phyloP scores from a whole-genome alignment of 1,139 yeast species.

The Debaryomyces nepalensis region DNA sequence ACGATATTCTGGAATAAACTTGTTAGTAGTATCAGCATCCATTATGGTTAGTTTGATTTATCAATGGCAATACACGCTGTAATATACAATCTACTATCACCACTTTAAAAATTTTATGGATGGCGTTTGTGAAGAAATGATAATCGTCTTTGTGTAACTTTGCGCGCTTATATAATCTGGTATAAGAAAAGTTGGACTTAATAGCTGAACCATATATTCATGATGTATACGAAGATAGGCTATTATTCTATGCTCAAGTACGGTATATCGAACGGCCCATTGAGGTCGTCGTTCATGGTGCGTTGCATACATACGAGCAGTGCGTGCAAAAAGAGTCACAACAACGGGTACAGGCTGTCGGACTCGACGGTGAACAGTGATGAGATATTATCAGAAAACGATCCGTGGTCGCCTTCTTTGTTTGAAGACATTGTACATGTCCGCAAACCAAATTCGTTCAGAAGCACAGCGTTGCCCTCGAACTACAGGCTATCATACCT shows the following conservation, averaged over 20 bases:
- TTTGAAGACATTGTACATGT: constrained; percentile 43
- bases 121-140: constrained; percentile 17
- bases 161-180: constrained; percentile 6
- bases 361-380: constrained; percentile 48
- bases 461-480: constrained; percentile 38
- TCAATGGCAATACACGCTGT: constrained; percentile 7
- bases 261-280: neutral
- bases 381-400: constrained; percentile 46
- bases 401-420: constrained; percentile 55
- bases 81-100: constrained; percentile 2
- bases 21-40: constrained; percentile 80
- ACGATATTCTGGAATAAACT: constrained; percentile 96
- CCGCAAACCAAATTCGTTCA: constrained; percentile 28
- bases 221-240: neutral
- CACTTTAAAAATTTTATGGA: constrained; percentile 12
- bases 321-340: constrained; percentile 14
- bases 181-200: neutral
- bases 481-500: constrained; percentile 56
- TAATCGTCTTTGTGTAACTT: constrained; percentile 16
- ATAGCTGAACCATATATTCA: neutral
- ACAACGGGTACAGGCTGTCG: constrained; percentile 29
- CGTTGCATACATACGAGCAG: neutral
- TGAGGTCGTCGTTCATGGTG: neutral
- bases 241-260: neutral
- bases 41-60: constrained; percentile 32